Conservation (phyloP, 139 green algal genomes). For the Medakamo hakoo region DNA sequence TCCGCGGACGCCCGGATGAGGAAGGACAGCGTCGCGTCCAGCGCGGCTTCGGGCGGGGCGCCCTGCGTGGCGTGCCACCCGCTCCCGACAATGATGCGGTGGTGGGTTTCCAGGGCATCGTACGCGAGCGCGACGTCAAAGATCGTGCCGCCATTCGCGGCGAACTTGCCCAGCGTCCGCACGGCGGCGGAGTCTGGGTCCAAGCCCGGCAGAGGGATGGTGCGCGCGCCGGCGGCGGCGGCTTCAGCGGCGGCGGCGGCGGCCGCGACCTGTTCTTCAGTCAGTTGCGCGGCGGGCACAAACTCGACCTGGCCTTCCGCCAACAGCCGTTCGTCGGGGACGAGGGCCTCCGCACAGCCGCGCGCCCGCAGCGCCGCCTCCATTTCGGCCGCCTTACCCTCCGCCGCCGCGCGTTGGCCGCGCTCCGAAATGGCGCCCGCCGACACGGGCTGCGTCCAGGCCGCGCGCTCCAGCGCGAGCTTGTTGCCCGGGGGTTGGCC, state of each 20-base stretch:
- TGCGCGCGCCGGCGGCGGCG: too few relatives aligned
- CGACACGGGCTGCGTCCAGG: not conserved
- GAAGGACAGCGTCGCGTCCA: not conserved
- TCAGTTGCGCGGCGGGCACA: not conserved
- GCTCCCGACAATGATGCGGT: not conserved
- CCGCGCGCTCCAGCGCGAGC: not conserved
- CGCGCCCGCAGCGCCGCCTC: not conserved
- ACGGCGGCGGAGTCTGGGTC: not conserved
- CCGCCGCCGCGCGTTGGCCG: too few relatives aligned
- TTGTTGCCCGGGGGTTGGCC: not conserved
- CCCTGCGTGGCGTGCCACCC: not conserved
- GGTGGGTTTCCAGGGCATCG: not conserved
- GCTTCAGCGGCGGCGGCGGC: too few relatives aligned
- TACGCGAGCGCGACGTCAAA: not conserved
- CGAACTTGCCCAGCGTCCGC: not conserved
- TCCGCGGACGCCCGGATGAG: not conserved
- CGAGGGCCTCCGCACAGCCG: not conserved
- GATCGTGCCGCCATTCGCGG: not conserved
- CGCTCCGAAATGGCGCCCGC: not conserved
- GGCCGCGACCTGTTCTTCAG: too few relatives aligned
- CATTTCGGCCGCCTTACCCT: not conserved
- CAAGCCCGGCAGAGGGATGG: not conserved
- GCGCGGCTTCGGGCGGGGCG: not conserved
- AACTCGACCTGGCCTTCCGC: not conserved
- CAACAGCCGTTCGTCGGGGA: not conserved